phyloP scores from a whole-genome alignment of 805 yeast species.

The Candida patagonica region DNA sequence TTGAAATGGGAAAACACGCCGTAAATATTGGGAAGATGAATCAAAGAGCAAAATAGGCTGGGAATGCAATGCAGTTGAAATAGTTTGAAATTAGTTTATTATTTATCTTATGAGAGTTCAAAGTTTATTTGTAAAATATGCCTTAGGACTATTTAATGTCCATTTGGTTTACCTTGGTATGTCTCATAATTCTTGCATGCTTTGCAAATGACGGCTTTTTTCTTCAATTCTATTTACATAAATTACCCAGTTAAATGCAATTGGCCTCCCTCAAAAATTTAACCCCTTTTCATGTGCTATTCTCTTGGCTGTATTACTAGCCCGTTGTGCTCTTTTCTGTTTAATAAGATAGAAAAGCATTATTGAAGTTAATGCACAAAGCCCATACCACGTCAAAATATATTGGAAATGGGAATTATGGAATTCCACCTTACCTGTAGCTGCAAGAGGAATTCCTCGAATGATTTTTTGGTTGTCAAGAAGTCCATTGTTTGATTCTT shows the following conservation, averaged over 20 bases:
- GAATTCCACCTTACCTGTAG: conserved; percentile 67
- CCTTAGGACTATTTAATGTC: no score
- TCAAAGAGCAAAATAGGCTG: not conserved
- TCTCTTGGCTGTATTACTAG: conserved; percentile 1
- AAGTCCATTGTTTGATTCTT: conserved; percentile 33
- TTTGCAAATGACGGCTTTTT: no score
- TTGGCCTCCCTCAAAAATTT: no score
- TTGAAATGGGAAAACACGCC: not conserved
- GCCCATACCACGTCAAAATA: conserved; percentile 90
- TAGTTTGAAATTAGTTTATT: no score
- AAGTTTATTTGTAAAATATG: no score
- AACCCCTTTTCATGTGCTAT: conserved; percentile 5
- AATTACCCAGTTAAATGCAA: no score
- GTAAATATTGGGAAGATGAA: no score
- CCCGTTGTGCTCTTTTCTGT: conserved; percentile 24
- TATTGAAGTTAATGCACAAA: conserved; percentile 62
- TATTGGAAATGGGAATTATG: conserved; percentile 89
- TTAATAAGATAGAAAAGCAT: conserved; percentile 48
- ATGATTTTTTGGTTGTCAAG: conserved; percentile 44
- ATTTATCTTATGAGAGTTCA: no score
- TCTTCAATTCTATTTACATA: no score
- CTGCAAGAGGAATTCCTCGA: conserved; percentile 88
- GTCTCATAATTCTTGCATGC: no score
- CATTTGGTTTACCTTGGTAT: no score
- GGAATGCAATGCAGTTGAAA: no score